These are phyloP conservation scores for Arabidopsis thaliana DNA, from an alignment of 345 rosid species.

Conservation along the genomic window TAIR10.1 NC_003071.7:13849501-13850000, in stretches of 20 bases:
- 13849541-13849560: constrained; percentile 80
- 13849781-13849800: background rate
- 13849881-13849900: constrained; percentile 88
- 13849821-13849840: constrained; percentile 60
- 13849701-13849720: constrained; percentile 85
- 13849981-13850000: constrained; percentile 33
- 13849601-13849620: constrained; percentile 17
- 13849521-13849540: constrained; percentile 80
- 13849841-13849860: constrained; percentile 69
- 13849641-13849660: constrained; percentile 30
- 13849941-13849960: constrained; percentile 23
- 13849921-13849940: constrained; percentile 48
- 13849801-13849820: constrained; percentile 73
- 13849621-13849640: background rate
- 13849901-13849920: constrained; percentile 99
- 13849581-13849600: constrained; percentile 27
- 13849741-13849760: constrained; percentile 22
- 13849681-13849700: constrained; percentile 96
- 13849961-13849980: constrained; percentile 26
- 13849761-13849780: background rate
- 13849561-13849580: constrained; percentile 18
- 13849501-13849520: constrained; percentile 79
- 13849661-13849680: constrained; percentile 92
- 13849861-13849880: constrained; percentile 69
- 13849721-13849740: constrained; percentile 93